Percentiles rank a stretch among this genome's conserved stretches.
phyloP scores from a whole-genome alignment of 2,329 filamentous ascomycete genomes.

The Tolypocladium pustulatum region DNA sequence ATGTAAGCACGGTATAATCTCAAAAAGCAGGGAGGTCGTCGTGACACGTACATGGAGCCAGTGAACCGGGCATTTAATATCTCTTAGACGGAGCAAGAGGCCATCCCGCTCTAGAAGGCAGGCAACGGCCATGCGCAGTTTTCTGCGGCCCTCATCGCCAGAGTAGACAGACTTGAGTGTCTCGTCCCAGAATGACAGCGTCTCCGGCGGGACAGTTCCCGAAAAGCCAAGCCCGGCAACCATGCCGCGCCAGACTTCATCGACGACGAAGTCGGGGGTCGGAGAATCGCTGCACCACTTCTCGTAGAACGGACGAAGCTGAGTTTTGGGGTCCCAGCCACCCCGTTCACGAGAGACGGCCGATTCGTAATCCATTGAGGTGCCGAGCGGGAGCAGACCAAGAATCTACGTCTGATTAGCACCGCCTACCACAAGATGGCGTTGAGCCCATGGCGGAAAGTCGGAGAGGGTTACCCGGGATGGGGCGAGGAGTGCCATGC shows the following conservation, averaged over 20 bases:
- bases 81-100: conserved; percentile 30
- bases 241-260: conserved; percentile 34
- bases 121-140: conserved; percentile 33
- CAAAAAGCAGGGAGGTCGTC: background rate
- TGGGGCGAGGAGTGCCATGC: conserved; percentile 41
- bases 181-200: conserved; percentile 32
- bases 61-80: conserved; percentile 39
- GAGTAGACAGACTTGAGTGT: conserved; percentile 34
- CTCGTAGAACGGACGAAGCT: conserved; percentile 30
- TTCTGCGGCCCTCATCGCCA: conserved; percentile 38
- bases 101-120: conserved; percentile 37
- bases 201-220: conserved; percentile 22
- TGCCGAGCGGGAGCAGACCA: conserved; percentile 37
- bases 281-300: conserved; percentile 26
- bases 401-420: conserved; percentile 24
- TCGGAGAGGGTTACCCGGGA: conserved; percentile 29
- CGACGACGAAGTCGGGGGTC: conserved; percentile 36
- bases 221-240: conserved; percentile 36
- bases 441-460: no score
- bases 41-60: conserved; percentile 36
- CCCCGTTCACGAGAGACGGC: conserved; percentile 31
- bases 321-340: conserved; percentile 36
- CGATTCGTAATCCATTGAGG: conserved; percentile 44
- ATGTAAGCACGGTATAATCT: background rate
- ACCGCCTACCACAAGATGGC: background rate